Evolutionary conservation across 805 yeast genomes (phyloP).

Genomic region (Wickerhamiella cacticola): DNA sequence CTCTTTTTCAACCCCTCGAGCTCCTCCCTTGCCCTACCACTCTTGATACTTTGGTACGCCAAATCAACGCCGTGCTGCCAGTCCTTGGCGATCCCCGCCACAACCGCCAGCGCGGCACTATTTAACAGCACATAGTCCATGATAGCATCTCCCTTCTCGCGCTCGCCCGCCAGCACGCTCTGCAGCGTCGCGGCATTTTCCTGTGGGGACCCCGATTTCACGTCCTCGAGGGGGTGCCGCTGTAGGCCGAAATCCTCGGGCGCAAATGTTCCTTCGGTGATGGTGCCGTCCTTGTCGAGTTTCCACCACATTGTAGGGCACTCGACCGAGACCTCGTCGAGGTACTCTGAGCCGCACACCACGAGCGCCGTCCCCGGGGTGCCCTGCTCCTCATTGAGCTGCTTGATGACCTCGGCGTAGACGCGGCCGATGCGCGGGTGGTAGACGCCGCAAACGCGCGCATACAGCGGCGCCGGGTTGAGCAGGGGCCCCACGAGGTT

Average conservation of each 20-base stretch:
- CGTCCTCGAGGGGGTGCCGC: slow-evolving; percentile 55
- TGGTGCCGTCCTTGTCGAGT: slow-evolving; percentile 34
- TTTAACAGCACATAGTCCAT: slow-evolving; percentile 86
- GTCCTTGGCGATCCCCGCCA: slow-evolving; percentile 50
- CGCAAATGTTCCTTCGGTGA: slow-evolving; percentile 24
- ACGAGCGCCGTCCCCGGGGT: slow-evolving; percentile 50
- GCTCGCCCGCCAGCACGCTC: slow-evolving; percentile 35
- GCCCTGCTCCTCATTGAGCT: slow-evolving; percentile 41
- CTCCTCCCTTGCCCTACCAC: slow-evolving; percentile 55
- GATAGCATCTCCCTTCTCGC: slow-evolving; percentile 40
- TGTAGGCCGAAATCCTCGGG: slow-evolving; percentile 77
- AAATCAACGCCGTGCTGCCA: slow-evolving; percentile 70
- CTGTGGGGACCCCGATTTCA: slow-evolving; percentile 73
- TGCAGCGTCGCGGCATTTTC: slow-evolving; percentile 64
- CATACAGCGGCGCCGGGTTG: slow-evolving; percentile 74
- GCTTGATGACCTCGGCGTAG: slow-evolving; percentile 69
- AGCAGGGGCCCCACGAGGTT: slow-evolving; percentile 87
- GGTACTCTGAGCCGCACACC: slow-evolving; percentile 84
- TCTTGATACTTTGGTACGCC: slow-evolving; percentile 55
- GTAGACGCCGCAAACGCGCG: slow-evolving; percentile 84
- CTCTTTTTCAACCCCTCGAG: slow-evolving; percentile 29
- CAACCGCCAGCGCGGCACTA: slow-evolving; percentile 74
- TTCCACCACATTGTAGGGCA: slow-evolving; percentile 78
- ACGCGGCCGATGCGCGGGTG: slow-evolving; percentile 65
- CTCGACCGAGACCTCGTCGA: slow-evolving; percentile 88